phyloP scores from a whole-genome alignment of 371 early-diverging fungal species.

The Circinella umbellata region DNA sequence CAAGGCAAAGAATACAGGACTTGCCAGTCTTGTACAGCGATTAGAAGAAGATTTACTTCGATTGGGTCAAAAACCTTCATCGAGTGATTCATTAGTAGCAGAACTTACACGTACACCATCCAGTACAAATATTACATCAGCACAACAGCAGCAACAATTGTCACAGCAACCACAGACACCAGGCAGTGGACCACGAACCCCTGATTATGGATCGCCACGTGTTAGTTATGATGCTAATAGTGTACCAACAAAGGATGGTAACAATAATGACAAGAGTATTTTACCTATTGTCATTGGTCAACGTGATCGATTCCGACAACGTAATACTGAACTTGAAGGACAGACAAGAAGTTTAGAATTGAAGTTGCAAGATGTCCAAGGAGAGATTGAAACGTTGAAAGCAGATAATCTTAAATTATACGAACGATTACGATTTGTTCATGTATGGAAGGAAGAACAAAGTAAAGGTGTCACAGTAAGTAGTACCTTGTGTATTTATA shows the following conservation, averaged over 20 bases:
- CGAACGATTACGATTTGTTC: slow-evolving; percentile 79
- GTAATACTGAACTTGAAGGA: slow-evolving; percentile 84
- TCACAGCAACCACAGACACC: neutral
- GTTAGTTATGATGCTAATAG: slow-evolving; percentile 34
- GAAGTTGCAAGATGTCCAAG: slow-evolving; percentile 66
- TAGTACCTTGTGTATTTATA: neutral
- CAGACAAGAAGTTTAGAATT: slow-evolving; percentile 62
- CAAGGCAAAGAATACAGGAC: slow-evolving; percentile 44
- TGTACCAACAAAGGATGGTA: slow-evolving; percentile 14
- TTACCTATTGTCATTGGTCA: slow-evolving; percentile 88
- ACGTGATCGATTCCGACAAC: slow-evolving; percentile 87
- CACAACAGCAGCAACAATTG: slow-evolving; percentile 4
- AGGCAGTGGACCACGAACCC: slow-evolving; percentile 13
- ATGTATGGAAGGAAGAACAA: slow-evolving; percentile 58
- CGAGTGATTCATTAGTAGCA: slow-evolving; percentile 15
- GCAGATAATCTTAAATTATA: slow-evolving; percentile 87
- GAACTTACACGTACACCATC: slow-evolving; percentile 28
- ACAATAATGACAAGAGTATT: slow-evolving; percentile 60
- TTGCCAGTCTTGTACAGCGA: slow-evolving; percentile 61
- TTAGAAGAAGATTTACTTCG: slow-evolving; percentile 79
- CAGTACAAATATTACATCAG: slow-evolving; percentile 9
- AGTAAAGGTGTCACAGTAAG: slow-evolving; percentile 34
- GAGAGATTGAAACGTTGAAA: slow-evolving; percentile 68
- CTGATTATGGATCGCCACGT: slow-evolving; percentile 28
- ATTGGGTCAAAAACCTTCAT: slow-evolving; percentile 37